Evolutionary conservation across 129 eudicot genomes (phyloP).

Genomic region (Flaveria trinervia): DNA sequence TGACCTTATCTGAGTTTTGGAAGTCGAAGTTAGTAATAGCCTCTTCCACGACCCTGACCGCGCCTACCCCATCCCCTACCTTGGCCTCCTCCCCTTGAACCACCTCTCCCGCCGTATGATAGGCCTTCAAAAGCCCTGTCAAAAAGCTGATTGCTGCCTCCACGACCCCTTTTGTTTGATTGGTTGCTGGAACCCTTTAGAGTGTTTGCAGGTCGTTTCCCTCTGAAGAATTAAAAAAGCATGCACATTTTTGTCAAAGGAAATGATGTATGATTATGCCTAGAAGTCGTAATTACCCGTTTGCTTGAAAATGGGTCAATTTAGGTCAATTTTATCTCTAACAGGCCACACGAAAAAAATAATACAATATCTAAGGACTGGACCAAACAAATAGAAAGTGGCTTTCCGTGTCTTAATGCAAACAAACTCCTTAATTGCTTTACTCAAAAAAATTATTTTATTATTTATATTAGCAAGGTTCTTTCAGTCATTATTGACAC

Average conservation of each 20-base stretch:
- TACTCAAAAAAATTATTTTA: no score
- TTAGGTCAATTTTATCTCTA: neutral
- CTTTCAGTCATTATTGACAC: no score
- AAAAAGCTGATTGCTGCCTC: slow-evolving; percentile 57
- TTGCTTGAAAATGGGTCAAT: neutral
- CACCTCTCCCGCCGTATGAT: slow-evolving; percentile 58
- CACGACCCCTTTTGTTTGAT: slow-evolving; percentile 60
- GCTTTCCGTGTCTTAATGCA: neutral
- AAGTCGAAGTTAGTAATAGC: slow-evolving; percentile 35
- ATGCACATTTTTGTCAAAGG: neutral
- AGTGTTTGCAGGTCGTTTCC: slow-evolving; percentile 56
- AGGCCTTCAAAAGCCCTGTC: slow-evolving; percentile 56
- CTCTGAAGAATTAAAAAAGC: slow-evolving; percentile 38
- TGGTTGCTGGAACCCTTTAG: slow-evolving; percentile 50
- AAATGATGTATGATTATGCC: no score
- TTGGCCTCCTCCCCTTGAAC: slow-evolving; percentile 54
- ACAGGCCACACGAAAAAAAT: neutral
- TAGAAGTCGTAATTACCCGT: neutral
- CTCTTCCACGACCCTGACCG: slow-evolving; percentile 67
- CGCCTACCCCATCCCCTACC: slow-evolving; percentile 65
- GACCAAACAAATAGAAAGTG: neutral
- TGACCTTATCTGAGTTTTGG: neutral
- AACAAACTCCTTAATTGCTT: neutral
- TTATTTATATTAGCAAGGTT: no score
- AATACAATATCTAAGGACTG: neutral